Base-by-base conservation (phyloP, 2,329 filamentous ascomycete species). In the Diatrype stigma region DNA sequence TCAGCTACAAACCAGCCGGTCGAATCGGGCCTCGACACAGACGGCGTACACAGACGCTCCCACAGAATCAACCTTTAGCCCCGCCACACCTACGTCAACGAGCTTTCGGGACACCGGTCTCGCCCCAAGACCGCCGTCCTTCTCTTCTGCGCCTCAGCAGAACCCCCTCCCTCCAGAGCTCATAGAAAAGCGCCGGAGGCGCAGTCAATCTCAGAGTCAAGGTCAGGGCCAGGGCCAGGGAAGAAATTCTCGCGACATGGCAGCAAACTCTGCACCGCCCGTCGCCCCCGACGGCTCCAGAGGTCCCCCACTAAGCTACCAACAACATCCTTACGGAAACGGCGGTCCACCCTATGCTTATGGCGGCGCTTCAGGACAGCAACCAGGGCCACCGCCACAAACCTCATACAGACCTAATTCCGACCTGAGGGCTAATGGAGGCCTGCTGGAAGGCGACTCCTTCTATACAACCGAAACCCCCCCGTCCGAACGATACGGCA, bases 241-340 rank as follows among this genome's bases (percentile, higher is more conserved):
- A n/a, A n/a, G 73, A 51, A 65, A 68, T 14, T 57, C 68, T 55
- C 69, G 73, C 35, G 63, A 69, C 48, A 52, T 63, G 32, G 54
- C 60, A 57, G 56, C 66, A 45, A 63, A 71, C 6, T 63, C 72
- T 42, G 73, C 70, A 11, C 77, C 81, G 17, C 71, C 74, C 46
- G 82, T 79, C 32, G 81, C 30, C 7, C 30, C 85, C 56, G 85
- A 88, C 57, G 79, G 77, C 26, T 81, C 85, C 49, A 76, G 75
- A 60, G 77, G 19, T 34, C 7, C 73, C 8, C 81, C 81, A 37
- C 82, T 85, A 4, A 61, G 76, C 34, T 82, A 79, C 63, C 84
- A 82, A 65, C 77, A 72, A 54, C 72, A 76, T 32, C 75, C 78
- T 8, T 71, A 75, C 58, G 72, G 69, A 38, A 71, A 69, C 56